Base-by-base conservation (phyloP, 1,139 yeast genomes). In the Lodderomyces elongisporus region DNA sequence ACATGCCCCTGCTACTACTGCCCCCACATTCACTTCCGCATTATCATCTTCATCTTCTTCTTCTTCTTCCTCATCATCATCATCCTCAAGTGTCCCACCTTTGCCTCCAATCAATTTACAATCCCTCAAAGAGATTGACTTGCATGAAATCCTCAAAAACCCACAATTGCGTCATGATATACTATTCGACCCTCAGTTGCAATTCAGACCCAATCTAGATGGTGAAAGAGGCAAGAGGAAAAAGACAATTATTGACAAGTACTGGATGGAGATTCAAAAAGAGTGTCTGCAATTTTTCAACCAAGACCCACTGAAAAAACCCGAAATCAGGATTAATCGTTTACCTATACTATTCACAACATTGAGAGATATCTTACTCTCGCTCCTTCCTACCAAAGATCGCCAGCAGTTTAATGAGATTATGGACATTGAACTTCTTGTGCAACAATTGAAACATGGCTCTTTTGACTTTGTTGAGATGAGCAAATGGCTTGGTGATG, bases 111-210 rank as follows among this genome's bases (percentile, higher is more conserved):
- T 88, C 37, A 87, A 85, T 55, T 64, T 85, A 37, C 91, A 83
- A 50, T 79, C 88, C 27, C 68, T 89, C 46, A 77, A 82, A 46
- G 96, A 88, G 55, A 85, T 89, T 39, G 96, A 89, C 51, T 62
- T 89, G 35, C 85, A 84, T 42, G 96, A 88, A 52, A 88, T 91
- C 37, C 70, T 89, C 48, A 85, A 85, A 53, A 89, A 89, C 58
- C 96, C 96, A 6, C 96, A 87, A 57, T 67, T 89, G 39, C 75
- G 97, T 43, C 97, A 89, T 55, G 97, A 89, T 53, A 85, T 89
- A 38, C 70, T 87, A 17, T 89, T 89, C 54, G 96, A 89, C 60
- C 95, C 96, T 13, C 87, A 85, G 52, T 69, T 89, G 39, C 96
- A 88, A 63, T 88, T 88, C 57, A 72, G 96, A 47, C 96, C 96